These are phyloP conservation scores for Gliomastix tumulicola DNA, from an alignment of 2,329 filamentous ascomycete genomes.

Conservation along the genomic window DNA sequence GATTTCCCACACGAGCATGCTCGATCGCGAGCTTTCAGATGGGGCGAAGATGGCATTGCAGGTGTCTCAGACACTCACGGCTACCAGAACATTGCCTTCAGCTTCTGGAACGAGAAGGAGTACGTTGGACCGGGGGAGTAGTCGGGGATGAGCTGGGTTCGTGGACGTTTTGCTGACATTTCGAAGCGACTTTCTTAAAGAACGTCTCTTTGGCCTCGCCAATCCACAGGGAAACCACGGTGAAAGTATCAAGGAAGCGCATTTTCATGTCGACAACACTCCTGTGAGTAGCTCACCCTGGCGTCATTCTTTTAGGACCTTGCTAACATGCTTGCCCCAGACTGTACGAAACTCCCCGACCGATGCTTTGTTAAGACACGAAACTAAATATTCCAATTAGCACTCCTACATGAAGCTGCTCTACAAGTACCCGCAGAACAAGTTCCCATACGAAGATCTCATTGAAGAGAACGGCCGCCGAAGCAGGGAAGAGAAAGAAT, in stretches of 20 bases:
- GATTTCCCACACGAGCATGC: conserved; percentile 94
- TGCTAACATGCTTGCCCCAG: no score
- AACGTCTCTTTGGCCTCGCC: conserved; percentile 88
- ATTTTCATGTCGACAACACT: conserved; percentile 95
- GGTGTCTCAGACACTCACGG: conserved; percentile 90
- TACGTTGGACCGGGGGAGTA: no score
- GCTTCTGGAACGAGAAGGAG: conserved; percentile 98
- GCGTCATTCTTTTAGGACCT: no score
- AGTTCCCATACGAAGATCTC: conserved; percentile 88
- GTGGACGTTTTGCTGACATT: conserved; percentile 27
- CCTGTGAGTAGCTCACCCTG: conserved; percentile 46
- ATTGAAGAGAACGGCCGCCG: conserved; percentile 76
- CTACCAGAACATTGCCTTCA: conserved; percentile 85
- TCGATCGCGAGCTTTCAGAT: conserved; percentile 80
- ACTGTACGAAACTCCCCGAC: no score
- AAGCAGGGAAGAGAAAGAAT: conserved; percentile 72
- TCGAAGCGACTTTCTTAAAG: conserved; percentile 79
- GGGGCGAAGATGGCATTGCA: conserved; percentile 96
- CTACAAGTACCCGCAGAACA: conserved; percentile 91
- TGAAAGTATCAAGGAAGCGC: conserved; percentile 92
- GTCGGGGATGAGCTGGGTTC: background rate
- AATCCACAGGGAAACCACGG: conserved; percentile 97
- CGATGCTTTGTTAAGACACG: no score
- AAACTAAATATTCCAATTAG: no score
- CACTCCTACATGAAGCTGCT: conserved; percentile 99